A percentile compares a stretch with the other conserved stretches of the same genome.
Conservation (phyloP, 345 rosid species). For the Pelargonium nanum region DNA sequence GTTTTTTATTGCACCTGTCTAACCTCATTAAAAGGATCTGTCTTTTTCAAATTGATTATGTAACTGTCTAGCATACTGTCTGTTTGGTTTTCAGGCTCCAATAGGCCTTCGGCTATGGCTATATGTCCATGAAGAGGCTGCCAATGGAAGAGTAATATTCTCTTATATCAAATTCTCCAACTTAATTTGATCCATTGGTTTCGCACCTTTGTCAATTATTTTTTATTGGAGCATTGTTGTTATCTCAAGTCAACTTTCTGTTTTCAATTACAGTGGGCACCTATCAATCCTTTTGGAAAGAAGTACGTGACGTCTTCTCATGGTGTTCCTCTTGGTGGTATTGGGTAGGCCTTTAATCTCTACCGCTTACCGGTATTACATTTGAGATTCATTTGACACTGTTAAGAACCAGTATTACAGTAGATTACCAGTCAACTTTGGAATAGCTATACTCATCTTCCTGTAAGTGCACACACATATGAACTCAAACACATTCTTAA, state of each 20-base stretch:
- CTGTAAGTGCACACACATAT: not conserved
- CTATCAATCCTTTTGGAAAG: slow-evolving; percentile 58
- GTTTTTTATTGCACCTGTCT: not conserved
- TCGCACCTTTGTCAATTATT: not conserved
- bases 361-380: slow-evolving; percentile 2
- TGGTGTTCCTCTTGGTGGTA: slow-evolving; percentile 77
- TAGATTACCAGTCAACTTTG: not conserved
- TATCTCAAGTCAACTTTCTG: not conserved
- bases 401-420: not conserved
- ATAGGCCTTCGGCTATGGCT: slow-evolving; percentile 64
- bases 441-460: not conserved
- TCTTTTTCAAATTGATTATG: not conserved
- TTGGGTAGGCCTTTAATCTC: slow-evolving; percentile 47
- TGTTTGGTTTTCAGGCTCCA: slow-evolving; percentile 57
- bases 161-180: slow-evolving; percentile 3
- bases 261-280: slow-evolving; percentile 28
- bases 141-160: slow-evolving; percentile 52
- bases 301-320: slow-evolving; percentile 50
- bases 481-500: not conserved
- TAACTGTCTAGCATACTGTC: slow-evolving; percentile 2
- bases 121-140: slow-evolving; percentile 39
- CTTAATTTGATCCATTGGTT: slow-evolving; percentile 8
- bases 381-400: not conserved
- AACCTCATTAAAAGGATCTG: not conserved
- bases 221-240: not conserved